These are phyloP conservation scores for Tolypocladium inflatum DNA, from an alignment of 2,329 filamentous ascomycete species.

Conservation along the genomic window DNA sequence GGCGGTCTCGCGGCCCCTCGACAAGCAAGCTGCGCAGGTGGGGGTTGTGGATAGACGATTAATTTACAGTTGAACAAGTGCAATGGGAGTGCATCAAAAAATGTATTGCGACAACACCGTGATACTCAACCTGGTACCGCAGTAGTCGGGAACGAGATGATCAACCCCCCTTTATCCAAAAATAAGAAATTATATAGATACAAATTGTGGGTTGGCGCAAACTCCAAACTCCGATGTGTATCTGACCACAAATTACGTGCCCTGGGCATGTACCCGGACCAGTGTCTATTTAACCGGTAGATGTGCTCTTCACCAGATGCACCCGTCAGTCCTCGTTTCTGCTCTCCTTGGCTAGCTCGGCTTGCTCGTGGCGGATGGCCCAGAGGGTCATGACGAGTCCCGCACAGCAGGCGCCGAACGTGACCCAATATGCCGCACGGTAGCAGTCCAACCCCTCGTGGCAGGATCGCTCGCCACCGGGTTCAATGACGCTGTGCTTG, in stretches of 20 bases:
- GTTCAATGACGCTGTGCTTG: conserved; percentile 59
- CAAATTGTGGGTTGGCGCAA: not conserved
- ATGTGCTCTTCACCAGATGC: no score
- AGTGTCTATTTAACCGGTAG: not conserved
- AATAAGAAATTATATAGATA: not conserved
- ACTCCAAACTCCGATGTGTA: not conserved
- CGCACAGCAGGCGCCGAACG: conserved; percentile 59
- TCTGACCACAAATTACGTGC: not conserved
- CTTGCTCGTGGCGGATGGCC: conserved; percentile 54
- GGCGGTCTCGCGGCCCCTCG: not conserved
- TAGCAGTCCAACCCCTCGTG: conserved; percentile 74
- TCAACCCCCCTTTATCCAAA: not conserved
- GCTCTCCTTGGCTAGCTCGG: conserved; percentile 25
- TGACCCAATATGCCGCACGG: conserved; percentile 68
- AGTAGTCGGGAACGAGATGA: no score
- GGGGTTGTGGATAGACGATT: not conserved
- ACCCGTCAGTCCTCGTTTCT: conserved; percentile 13
- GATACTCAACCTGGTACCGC: not conserved
- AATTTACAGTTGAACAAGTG: not conserved
- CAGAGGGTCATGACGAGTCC: conserved; percentile 63
- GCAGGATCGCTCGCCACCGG: conserved; percentile 64
- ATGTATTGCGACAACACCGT: not conserved
- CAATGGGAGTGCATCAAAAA: not conserved
- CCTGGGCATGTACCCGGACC: no score
- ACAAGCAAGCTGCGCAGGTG: not conserved